Percentiles rank a stretch among this genome's conserved stretches.
These are phyloP conservation scores for Tricladium varicosporioides DNA, from an alignment of 2,329 filamentous ascomycete species.

Conservation along the genomic window DNA sequence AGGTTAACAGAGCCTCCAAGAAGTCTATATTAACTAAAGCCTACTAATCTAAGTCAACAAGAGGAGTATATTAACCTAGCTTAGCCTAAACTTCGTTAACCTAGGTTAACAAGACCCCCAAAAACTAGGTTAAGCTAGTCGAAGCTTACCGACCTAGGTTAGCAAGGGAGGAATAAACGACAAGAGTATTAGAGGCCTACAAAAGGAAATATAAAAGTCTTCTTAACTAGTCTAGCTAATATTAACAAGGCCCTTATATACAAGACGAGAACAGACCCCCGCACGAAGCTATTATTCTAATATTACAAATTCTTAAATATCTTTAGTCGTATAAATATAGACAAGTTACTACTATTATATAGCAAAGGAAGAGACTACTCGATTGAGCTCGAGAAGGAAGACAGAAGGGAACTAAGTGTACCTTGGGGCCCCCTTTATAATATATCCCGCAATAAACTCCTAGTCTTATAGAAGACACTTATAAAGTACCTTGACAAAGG, in stretches of 20 bases:
- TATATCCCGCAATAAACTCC: conserved; percentile 10
- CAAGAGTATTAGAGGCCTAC: background rate
- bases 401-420: background rate
- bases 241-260: background rate
- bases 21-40: no score
- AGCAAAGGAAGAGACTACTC: background rate
- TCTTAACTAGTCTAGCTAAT: background rate
- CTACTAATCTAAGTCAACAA: no score
- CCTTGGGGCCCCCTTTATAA: conserved; percentile 11
- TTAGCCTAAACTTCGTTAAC: no score
- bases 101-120: no score
- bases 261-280: background rate
- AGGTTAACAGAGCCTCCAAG: no score
- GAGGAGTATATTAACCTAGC: no score
- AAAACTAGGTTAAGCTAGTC: no score
- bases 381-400: conserved; percentile 9
- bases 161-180: no score
- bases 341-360: conserved; percentile 3
- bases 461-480: conserved; percentile 12
- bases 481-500: conserved; percentile 12
- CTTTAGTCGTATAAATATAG: background rate
- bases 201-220: background rate
- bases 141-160: no score
- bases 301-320: background rate
- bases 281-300: background rate